Evolutionary conservation across 1,139 yeast species (phyloP), one percentile per base, ranked within the genome.

Genomic region (Nakaseomyces sp.): DNA sequence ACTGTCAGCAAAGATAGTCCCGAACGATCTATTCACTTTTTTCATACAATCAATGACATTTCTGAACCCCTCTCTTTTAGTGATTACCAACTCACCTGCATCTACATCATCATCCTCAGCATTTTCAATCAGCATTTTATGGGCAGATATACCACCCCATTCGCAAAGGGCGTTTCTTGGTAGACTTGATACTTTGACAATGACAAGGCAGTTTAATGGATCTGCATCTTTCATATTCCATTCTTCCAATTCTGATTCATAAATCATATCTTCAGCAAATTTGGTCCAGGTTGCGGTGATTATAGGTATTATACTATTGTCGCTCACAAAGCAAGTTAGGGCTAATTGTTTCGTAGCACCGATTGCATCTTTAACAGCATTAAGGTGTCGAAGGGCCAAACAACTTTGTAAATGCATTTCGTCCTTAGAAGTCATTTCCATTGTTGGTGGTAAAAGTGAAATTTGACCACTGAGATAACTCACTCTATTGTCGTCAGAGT

Each of bases 391-490:
- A 37, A 88, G 69, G 0, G 95, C 70, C 25, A 88, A 61, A 0
- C 72, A 70, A 0, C 69, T 55, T 47, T 81, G 74, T 25, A 69
- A 51, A 2, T 58, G 52, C 5, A 51, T 44, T 24, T 58, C 58
- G 8, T 54, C 50, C 2, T 47, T 40, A 1, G 45, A 44, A 1
- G 62, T 45, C 35, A 79, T 52, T 2, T 63, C 71, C 91, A 89
- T 84, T 4, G 76, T 64, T 0, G 76, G 63, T 0, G 98, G 97
- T 3, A 82, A 60, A 40, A 91, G 68, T 1, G 96, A 95, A 33
- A 91, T 89, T 64, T 91, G 97, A 0, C 98, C 98, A 36, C 96
- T 86, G n/a, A 88, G 65, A 36, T 77, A 74, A 0, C 84, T 79
- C 6, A 77, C 54, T 32, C 68, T 63, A 25, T 73, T 71, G 15